Evolutionary conservation across 495 filamentous ascomycete genomes (phyloP).

Genomic region (Penicillium malachiteum): DNA sequence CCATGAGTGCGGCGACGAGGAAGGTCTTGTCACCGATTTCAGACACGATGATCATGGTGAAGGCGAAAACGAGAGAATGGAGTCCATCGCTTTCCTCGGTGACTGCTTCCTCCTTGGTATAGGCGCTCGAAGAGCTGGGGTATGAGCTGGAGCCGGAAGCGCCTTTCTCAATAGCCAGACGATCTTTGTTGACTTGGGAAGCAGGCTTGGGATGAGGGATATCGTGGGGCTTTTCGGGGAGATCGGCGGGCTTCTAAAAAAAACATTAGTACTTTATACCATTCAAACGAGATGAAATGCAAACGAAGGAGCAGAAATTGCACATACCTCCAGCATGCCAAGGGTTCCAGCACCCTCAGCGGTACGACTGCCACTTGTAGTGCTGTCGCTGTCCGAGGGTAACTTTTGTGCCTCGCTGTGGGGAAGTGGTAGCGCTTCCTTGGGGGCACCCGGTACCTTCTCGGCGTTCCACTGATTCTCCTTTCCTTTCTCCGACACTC

Average conservation of each 20-base stretch:
- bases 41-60: conserved; percentile 97
- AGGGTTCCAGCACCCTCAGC: conserved; percentile 40
- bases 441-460: conserved; percentile 77
- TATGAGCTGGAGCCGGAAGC: conserved; percentile 41
- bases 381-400: conserved; percentile 39
- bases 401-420: conserved; percentile 69
- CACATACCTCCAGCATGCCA: conserved; percentile 66
- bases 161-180: conserved; percentile 58
- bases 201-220: conserved; percentile 71
- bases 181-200: conserved; percentile 62
- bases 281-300: conserved; percentile 7
- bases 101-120: conserved; percentile 35
- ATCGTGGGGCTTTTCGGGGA: conserved; percentile 79
- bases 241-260: conserved; percentile 73
- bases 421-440: conserved; percentile 79
- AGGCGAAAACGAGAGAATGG: conserved; percentile 88
- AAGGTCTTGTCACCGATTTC: conserved; percentile 99
- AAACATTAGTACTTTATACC: conserved; percentile 7
- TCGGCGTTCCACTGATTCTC: conserved; percentile 63
- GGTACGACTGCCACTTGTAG: conserved; percentile 8
- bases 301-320: background rate
- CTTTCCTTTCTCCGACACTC: conserved; percentile 80
- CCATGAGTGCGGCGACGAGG: conserved; percentile 95
- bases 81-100: conserved; percentile 72
- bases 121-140: conserved; percentile 16